Evolutionary conservation across 2,329 filamentous ascomycete species (phyloP).

Genomic region (Lomentospora prolificans): DNA sequence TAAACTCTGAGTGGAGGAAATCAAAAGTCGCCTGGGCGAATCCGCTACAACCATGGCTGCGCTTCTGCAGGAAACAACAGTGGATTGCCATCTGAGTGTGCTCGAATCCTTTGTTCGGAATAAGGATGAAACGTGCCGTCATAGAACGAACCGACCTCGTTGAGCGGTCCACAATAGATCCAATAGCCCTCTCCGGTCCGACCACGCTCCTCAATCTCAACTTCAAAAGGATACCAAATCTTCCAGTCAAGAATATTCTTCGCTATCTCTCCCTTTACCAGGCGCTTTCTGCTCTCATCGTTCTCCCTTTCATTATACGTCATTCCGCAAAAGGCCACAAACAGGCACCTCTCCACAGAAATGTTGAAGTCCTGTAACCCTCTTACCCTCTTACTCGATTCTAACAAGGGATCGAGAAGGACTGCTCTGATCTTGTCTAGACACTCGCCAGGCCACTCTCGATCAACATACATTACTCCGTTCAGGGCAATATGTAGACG

Average conservation of each 20-base stretch:
- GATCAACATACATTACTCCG: neutral
- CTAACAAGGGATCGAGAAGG: neutral
- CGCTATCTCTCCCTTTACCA: neutral
- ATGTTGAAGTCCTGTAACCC: neutral
- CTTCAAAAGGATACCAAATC: neutral
- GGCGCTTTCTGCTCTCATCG: too few relatives aligned
- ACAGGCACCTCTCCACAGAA: neutral
- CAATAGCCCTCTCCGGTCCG: neutral
- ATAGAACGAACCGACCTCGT: too few relatives aligned
- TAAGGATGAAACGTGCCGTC: too few relatives aligned
- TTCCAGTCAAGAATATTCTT: neutral
- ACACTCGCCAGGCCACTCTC: neutral
- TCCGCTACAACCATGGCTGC: too few relatives aligned
- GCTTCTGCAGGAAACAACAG: too few relatives aligned
- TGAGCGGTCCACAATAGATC: too few relatives aligned
- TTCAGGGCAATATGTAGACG: neutral
- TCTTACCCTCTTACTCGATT: neutral
- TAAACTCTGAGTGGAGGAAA: too few relatives aligned
- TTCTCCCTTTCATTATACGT: neutral
- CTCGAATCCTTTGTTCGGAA: too few relatives aligned
- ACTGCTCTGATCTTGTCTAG: neutral
- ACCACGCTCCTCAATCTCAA: neutral
- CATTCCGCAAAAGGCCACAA: neutral
- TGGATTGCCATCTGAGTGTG: too few relatives aligned
- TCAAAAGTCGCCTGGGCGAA: too few relatives aligned